phyloP scores from a whole-genome alignment of 345 rosid genomes.

The Lepidium sativum region DNA sequence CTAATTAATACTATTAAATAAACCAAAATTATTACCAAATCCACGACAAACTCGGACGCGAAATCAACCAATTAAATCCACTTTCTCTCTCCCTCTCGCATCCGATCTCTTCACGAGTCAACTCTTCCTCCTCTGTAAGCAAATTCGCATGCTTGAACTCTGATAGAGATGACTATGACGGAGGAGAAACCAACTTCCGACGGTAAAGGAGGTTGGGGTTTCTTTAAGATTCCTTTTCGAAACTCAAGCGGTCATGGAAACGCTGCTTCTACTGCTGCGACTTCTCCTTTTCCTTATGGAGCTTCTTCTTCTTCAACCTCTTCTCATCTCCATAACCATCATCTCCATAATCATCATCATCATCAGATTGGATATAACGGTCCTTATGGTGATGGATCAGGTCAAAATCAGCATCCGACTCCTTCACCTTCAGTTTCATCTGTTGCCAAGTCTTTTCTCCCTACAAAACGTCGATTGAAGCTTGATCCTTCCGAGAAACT shows the following conservation, averaged over 20 bases:
- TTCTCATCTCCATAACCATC: constrained; percentile 29
- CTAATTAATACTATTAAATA: not conserved
- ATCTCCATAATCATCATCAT: constrained; percentile 10
- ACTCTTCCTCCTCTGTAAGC: constrained; percentile 5
- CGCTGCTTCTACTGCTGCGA: constrained; percentile 19
- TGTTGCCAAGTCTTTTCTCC: constrained; percentile 76
- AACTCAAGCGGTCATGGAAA: constrained; percentile 27
- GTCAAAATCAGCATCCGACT: constrained; percentile 29
- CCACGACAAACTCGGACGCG: constrained; percentile 19
- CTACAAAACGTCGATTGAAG: constrained; percentile 67
- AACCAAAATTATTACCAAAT: not conserved
- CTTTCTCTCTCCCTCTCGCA: constrained; percentile 18
- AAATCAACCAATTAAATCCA: constrained; percentile 30
- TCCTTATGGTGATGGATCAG: constrained; percentile 50
- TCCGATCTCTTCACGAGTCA: constrained; percentile 28
- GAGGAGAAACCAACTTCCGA: constrained; percentile 53
- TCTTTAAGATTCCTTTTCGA: constrained; percentile 78
- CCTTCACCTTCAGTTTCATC: constrained; percentile 67
- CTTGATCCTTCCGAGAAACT: constrained; percentile 88
- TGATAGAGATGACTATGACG: constrained; percentile 52
- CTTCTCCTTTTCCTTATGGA: constrained; percentile 32
- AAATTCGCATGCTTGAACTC: constrained; percentile 10
- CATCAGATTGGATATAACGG: constrained; percentile 28
- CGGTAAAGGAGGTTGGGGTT: constrained; percentile 57
- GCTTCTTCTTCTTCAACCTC: constrained; percentile 26